Base-by-base conservation (phyloP, 306 rosid species). In the Mucuna pruriens region DNA sequence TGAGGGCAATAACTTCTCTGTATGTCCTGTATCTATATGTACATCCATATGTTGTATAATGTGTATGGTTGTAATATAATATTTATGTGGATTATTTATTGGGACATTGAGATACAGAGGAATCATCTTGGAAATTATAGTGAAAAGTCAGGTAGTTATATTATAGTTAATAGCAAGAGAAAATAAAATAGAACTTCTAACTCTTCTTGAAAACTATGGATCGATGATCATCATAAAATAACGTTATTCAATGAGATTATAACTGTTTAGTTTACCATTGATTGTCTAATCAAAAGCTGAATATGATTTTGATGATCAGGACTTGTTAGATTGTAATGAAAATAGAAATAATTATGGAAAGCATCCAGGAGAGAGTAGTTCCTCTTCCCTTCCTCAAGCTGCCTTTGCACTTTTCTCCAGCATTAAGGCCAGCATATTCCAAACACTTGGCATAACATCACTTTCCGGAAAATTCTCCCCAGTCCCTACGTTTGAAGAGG, bases 361-460 rank as follows among this genome's bases (percentile, higher is more conserved):
- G 33, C 79, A 70, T 79, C 61, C 83, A 22, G 85, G 92, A 85
- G 94, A 90, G 83, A 76, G 85, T 81, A 75, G 87, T 81, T 82
- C 89, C 70, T 92, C 82, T 84, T 83, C 84, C 83, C 79, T 96
- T 87, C 85, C 98, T 72, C 97, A 66, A 84, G 94, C 91, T 19
- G 92, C 94, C 84, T 57, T 93, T 58, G 91, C 87, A 81, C 86
- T 92, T 76, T 86, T 96, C 86, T 87, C 89, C 29, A 88, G 79
- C 86, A 75, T 93, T 25, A 90, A 86, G 71, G 79, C 80, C 46
- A 84, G 89, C 77, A 80, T 96, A 71, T 83, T 90, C 80, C 90
- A 89, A 70, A 84, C 86, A 68, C 67, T 90, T 85, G 90, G 88
- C 22, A 86, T 87, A 74, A 74, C 89, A 73, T 83, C 90, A 77